Evolutionary conservation across 179 eudicot genomes (phyloP), one percentile per base, ranked within the genome.

Genomic region (Corrigiola litoralis): DNA sequence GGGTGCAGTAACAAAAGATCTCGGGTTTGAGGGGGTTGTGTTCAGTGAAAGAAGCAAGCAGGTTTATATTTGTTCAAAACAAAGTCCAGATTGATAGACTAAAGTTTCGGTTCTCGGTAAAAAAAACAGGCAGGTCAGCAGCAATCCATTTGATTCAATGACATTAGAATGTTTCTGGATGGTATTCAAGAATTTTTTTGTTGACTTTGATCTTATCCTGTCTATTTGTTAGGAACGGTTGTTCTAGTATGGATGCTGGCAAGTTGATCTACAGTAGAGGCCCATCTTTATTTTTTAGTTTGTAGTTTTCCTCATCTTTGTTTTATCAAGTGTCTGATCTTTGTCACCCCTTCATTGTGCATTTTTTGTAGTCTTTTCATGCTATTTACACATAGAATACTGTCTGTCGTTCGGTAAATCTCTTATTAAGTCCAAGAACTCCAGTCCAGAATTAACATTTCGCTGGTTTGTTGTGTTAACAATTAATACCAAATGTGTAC

Each of bases 1-100:
- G 75, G 71, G 32, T 87, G 91, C 78, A 85, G 84, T 77, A 77
- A 11, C 76, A 80, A 84, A 77, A 81, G 80, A 76, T 75, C 82
- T 49, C 72, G 90, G 38, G 87, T 77, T 61, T 81, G 68, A 76
- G 32, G 16, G 28, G 37, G 38, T n/a, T 21, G 42, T 48, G 18
- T 33, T 32, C 49, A 38, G 62, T 52, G 27, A 12, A 33, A 56
- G 37, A 49, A 34, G 44, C 18, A 14, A 20, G 66, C 33, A 23
- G n/a, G 27, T 37, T 24, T 17, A 48, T 33, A 51, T 66, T 66
- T 44, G 28, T 60, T 29, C 33, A 71, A 41, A 70, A 33, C 29
- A 69, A 75, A 50, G 52, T 45, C 31, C 51, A 33, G 52, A 24
- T 46, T 36, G 36, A 40, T 51, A 55, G 72, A 47, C 69, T 63